These are phyloP conservation scores for Podospora pseudocomata DNA, from an alignment of 495 filamentous ascomycete species.

Conservation along the genomic window DNA sequence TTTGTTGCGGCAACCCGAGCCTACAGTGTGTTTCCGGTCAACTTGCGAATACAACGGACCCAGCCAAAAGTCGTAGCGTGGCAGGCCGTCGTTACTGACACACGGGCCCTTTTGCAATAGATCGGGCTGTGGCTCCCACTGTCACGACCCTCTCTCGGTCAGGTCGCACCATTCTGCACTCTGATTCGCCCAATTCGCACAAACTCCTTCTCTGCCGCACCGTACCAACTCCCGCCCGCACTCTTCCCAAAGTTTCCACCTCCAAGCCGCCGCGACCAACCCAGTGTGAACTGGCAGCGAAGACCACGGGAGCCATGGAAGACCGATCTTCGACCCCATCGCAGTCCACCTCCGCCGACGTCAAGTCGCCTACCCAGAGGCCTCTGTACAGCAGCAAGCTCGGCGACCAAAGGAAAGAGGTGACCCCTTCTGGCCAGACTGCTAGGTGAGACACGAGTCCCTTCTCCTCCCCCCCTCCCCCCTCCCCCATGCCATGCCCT, in stretches of 20 bases:
- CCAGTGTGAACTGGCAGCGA: conserved; percentile 23
- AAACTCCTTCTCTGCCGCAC: conserved; percentile 36
- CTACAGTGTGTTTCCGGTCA: not conserved
- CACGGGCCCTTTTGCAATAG: conserved; percentile 19
- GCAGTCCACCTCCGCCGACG: conserved; percentile 25
- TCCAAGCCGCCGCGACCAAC: conserved; percentile 28
- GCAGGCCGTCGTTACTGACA: conserved; percentile 24
- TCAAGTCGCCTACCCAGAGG: conserved; percentile 29
- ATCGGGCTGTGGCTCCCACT: conserved; percentile 18
- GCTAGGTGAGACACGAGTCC: conserved; percentile 37
- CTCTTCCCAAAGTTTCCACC: conserved; percentile 33
- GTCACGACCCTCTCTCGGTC: conserved; percentile 11
- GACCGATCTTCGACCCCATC: conserved; percentile 32
- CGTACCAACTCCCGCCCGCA: conserved; percentile 34
- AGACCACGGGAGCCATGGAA: conserved; percentile 30
- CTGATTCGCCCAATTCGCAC: conserved; percentile 36
- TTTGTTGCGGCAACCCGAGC: not conserved
- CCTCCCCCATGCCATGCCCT: conserved; percentile 9
- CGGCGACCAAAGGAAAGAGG: conserved; percentile 29
- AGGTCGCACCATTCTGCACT: conserved; percentile 22
- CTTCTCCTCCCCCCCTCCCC: conserved; percentile 18
- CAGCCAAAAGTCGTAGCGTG: conserved; percentile 21
- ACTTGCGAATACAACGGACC: not conserved
- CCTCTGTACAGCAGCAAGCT: conserved; percentile 39
- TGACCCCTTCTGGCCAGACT: conserved; percentile 25